Evolutionary conservation across 2,329 filamentous ascomycete species (phyloP).

Genomic region (Alternaria ethzedia): DNA sequence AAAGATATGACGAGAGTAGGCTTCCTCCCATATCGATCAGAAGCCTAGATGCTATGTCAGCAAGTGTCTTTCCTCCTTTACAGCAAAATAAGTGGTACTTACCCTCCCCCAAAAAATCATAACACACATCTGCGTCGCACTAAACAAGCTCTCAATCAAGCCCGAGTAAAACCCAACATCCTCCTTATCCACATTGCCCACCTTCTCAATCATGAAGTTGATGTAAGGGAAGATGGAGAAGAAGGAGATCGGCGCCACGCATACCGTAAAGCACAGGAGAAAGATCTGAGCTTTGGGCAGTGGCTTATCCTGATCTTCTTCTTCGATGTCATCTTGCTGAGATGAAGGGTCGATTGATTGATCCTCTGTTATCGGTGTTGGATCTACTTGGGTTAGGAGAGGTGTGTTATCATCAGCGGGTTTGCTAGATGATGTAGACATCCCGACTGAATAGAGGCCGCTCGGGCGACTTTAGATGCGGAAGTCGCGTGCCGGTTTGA

Average conservation of each 20-base stretch:
- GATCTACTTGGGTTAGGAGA: conserved; percentile 28
- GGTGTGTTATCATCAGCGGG: conserved; percentile 39
- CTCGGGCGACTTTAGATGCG: not conserved
- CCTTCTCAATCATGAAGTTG: conserved; percentile 75
- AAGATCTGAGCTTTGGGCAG: conserved; percentile 64
- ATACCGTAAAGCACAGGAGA: conserved; percentile 73
- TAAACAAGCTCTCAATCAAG: conserved; percentile 74
- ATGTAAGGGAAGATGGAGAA: conserved; percentile 84
- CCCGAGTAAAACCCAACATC: conserved; percentile 83
- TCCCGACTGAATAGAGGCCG: not conserved
- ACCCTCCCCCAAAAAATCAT: conserved; percentile 72
- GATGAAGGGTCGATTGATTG: conserved; percentile 1
- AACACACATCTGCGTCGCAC: conserved; percentile 75
- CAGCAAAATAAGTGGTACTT: conserved; percentile 3
- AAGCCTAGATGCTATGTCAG: conserved; percentile 47
- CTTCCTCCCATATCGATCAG: conserved; percentile 74
- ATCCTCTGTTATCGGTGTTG: conserved; percentile 20
- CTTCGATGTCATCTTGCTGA: not conserved
- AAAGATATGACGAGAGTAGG: conserved; percentile 73
- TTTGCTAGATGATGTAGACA: conserved; percentile 3
- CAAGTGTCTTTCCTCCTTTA: not conserved
- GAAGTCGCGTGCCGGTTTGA: not conserved
- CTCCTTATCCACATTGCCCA: conserved; percentile 65
- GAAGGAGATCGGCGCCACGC: conserved; percentile 80
- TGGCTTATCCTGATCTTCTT: conserved; percentile 29